Base-by-base conservation (phyloP, 2,329 filamentous ascomycete genomes). In the Chrysoporthe austroafricana region DNA sequence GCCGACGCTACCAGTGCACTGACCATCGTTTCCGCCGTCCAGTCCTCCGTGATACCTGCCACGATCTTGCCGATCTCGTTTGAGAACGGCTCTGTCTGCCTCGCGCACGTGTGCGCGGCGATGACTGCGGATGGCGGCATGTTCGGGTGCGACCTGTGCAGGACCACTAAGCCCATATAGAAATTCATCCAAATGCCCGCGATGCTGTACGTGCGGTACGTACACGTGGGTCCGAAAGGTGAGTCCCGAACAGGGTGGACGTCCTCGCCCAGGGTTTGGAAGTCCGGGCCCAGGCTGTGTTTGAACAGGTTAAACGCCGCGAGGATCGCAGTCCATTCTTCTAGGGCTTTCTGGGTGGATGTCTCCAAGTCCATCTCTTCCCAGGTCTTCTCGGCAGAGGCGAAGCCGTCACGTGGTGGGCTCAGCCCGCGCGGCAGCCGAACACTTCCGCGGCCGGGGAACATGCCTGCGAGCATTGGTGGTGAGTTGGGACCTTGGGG, bases 111-210 rank as follows among this genome's bases (percentile, higher is more conserved):
- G 8, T 90, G 91, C 0, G 93, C 93, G 2, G 96, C 94, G 73
- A 94, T 87, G 88, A 97, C 94, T 46, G 94, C 91, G 9, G 94
- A 90, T 0, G 95, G 93, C 0, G 94, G 95, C 94, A 97, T 97
- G 34, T 87, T 87, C 0, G 96, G 96, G 72, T 97, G 94, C 0
- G 90, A 85, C 44, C 96, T 87, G 68, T 95, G 84, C n/a, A 96
- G 85, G 64, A 94, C 85, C 67, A 98, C 95, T 59, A 93, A 85
- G 0, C 90, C 90, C 83, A 95, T 92, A 78, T 97, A 91, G 77
- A 92, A 94, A 71, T 94, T 91, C 75, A 92, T 89, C 93, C 94
- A 97, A 32, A 97, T 84, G 44, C 92, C 91, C 2, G 92, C 92
- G 70, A 98, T 91, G n/a, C 91, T 90, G 76, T 93, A 95, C 1